Conservation (phyloP, 2,329 filamentous ascomycete species). For the Pseudohalonectria lignicola region DNA sequence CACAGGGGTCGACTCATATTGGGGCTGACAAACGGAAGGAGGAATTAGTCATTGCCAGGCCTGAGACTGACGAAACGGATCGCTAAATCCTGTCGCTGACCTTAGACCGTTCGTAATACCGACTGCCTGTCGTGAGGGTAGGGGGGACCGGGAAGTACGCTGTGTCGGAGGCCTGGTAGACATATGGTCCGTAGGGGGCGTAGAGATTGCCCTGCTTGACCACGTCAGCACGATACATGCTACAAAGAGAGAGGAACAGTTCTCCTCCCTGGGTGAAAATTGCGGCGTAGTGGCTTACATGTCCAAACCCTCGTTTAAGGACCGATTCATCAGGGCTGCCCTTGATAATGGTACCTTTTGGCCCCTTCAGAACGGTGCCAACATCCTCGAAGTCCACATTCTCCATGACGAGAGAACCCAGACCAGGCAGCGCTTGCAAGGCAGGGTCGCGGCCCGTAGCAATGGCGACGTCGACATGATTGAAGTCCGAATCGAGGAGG, state of each 20-base stretch:
- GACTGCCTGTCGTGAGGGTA: slow-evolving; percentile 35
- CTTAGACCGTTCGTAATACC: slow-evolving; percentile 54
- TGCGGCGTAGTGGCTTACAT: background rate
- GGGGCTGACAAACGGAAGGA: slow-evolving; percentile 29
- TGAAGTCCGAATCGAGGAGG: slow-evolving; percentile 60
- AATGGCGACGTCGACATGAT: slow-evolving; percentile 60
- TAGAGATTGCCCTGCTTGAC: slow-evolving; percentile 56
- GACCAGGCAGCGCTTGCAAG: slow-evolving; percentile 20
- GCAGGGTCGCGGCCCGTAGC: slow-evolving; percentile 40
- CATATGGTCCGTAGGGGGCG: slow-evolving; percentile 28
- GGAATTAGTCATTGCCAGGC: background rate
- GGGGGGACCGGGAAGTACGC: background rate
- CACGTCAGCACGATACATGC: background rate
- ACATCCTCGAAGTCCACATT: slow-evolving; percentile 27
- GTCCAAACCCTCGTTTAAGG: background rate
- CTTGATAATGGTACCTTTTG: slow-evolving; percentile 35
- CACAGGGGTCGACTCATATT: slow-evolving; percentile 49
- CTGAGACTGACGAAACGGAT: background rate
- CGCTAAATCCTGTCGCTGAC: no score
- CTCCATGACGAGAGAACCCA: slow-evolving; percentile 48
- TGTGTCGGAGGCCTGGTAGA: slow-evolving; percentile 33
- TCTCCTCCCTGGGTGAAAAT: no score
- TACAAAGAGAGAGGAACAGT: background rate
- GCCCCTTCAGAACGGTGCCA: slow-evolving; percentile 25
- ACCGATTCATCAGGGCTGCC: slow-evolving; percentile 37